Evolutionary conservation across 805 yeast species (phyloP).

Genomic region (Grigorovia transvaalensis): DNA sequence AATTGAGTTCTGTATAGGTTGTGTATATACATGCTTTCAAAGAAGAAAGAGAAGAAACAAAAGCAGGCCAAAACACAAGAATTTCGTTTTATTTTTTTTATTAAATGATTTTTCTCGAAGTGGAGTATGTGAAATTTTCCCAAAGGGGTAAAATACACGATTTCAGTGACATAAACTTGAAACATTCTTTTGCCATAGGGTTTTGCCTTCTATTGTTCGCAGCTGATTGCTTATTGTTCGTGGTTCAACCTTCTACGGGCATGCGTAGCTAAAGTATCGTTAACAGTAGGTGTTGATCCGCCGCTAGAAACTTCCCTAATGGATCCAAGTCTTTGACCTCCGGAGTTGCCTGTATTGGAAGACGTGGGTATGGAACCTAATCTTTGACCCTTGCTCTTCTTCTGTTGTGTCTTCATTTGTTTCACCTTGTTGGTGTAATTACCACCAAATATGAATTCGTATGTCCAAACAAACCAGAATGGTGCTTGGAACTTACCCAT

Average conservation of each 20-base stretch:
- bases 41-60: too few species aligned
- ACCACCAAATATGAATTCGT: constrained; percentile 5
- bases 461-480: constrained; percentile 8
- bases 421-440: neutral
- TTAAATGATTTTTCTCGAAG: neutral
- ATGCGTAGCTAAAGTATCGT: neutral
- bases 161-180: neutral
- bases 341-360: neutral
- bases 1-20: neutral
- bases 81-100: too few species aligned
- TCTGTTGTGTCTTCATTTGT: neutral
- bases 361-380: constrained; percentile 2
- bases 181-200: neutral
- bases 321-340: constrained; percentile 5
- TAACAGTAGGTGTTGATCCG: neutral
- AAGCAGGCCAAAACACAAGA: too few species aligned
- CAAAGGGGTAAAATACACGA: constrained; percentile 5
- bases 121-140: neutral
- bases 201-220: neutral
- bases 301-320: neutral
- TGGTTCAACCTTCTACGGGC: neutral
- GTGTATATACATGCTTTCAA: neutral
- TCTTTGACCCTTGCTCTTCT: constrained; percentile 2
- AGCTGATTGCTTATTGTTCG: neutral
- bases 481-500: constrained; percentile 21